phyloP scores from a whole-genome alignment of 75 land plant species.

The Adiantum capillusveneris region DNA sequence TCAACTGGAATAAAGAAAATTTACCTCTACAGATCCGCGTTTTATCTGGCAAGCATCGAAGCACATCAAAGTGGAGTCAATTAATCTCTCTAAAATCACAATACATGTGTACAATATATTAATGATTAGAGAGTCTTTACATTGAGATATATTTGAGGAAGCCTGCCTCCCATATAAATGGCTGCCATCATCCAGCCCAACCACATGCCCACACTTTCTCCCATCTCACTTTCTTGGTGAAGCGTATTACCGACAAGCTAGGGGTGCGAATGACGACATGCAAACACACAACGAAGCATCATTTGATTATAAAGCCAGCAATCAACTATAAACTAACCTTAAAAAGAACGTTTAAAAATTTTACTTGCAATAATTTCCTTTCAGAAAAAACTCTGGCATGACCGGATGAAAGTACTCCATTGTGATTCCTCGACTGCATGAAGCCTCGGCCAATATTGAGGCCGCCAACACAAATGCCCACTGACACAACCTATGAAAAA shows the following conservation, averaged over 20 bases:
- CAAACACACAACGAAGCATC: too few species aligned
- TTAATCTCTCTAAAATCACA: too few species aligned
- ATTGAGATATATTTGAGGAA: conserved; percentile 71
- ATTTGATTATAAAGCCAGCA: too few species aligned
- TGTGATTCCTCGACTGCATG: too few species aligned
- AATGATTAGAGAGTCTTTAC: conserved; percentile 33
- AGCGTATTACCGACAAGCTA: too few species aligned
- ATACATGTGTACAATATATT: too few species aligned
- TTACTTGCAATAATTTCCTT: conserved; percentile 41
- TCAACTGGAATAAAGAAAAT: too few species aligned
- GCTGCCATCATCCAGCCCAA: conserved; percentile 75
- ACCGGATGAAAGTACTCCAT: background rate
- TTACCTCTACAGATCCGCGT: conserved; percentile 66
- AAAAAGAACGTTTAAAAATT: too few species aligned
- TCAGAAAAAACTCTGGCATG: conserved; percentile 6
- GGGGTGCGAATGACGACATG: too few species aligned
- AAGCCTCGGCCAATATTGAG: conserved; percentile 1
- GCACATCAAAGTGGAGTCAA: too few species aligned
- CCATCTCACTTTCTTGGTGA: background rate
- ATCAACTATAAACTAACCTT: too few species aligned
- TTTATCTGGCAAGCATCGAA: conserved; percentile 38
- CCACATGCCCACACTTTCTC: conserved; percentile 22
- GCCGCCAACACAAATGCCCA: background rate
- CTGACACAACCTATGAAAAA: background rate
- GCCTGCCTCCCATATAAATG: conserved; percentile 78